These are phyloP conservation scores for Fusarium papillatum DNA, from an alignment of 2,329 filamentous ascomycete species.

Conservation along the genomic window DNA sequence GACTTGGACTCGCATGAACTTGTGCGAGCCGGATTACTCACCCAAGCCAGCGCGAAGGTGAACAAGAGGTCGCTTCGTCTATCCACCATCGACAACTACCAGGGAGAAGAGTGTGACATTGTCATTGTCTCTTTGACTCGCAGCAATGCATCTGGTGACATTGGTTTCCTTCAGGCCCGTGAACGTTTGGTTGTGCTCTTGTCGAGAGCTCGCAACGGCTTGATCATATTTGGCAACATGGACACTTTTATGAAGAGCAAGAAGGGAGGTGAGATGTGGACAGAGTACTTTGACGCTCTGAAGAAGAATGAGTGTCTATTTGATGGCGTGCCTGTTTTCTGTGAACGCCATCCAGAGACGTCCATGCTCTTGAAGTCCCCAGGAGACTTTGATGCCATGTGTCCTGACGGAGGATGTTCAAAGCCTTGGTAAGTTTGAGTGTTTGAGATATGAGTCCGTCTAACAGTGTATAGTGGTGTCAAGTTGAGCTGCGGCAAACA, in stretches of 20 bases:
- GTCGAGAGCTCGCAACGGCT: slow-evolving; percentile 73
- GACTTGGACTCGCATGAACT: slow-evolving; percentile 77
- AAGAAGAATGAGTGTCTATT: slow-evolving; percentile 65
- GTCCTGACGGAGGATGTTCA: slow-evolving; percentile 79
- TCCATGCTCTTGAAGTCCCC: slow-evolving; percentile 60
- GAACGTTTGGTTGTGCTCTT: slow-evolving; percentile 80
- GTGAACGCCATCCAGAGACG: slow-evolving; percentile 69
- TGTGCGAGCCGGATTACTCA: slow-evolving; percentile 69
- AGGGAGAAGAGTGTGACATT: slow-evolving; percentile 83
- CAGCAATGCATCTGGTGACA: slow-evolving; percentile 73
- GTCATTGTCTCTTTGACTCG: slow-evolving; percentile 77
- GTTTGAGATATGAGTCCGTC: background rate
- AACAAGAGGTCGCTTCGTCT: slow-evolving; percentile 68
- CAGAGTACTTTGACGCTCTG: slow-evolving; percentile 67
- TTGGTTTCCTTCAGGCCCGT: slow-evolving; percentile 77
- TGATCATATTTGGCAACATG: slow-evolving; percentile 80
- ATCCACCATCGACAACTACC: slow-evolving; percentile 84
- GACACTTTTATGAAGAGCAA: slow-evolving; percentile 73
- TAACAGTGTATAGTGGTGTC: slow-evolving; percentile 54
- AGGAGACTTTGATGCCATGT: slow-evolving; percentile 71
- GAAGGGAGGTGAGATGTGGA: slow-evolving; percentile 61
- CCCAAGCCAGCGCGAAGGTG: slow-evolving; percentile 62
- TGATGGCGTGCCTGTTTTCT: slow-evolving; percentile 72
- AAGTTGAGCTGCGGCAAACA: slow-evolving; percentile 71
- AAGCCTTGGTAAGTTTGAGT: slow-evolving; percentile 66